Evolutionary conservation across 495 filamentous ascomycete species (phyloP).

Genomic region (Friedmanniomyces simplex): DNA sequence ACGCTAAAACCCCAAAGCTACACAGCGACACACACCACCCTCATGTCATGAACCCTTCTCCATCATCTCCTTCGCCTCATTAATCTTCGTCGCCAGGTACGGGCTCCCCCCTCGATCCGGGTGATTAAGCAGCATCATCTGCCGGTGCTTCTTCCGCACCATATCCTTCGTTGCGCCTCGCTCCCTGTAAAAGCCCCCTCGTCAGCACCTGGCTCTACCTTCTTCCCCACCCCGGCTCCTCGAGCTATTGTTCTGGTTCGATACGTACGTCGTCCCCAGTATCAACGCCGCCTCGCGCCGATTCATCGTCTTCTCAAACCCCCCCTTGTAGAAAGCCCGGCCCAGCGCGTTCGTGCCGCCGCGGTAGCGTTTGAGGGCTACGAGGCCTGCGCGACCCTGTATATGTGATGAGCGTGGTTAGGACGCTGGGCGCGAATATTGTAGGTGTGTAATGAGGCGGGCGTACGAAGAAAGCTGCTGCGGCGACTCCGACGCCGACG

Average conservation of each 20-base stretch:
- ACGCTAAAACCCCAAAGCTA: neutral
- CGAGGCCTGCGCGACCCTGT: constrained; percentile 81
- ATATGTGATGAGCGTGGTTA: neutral
- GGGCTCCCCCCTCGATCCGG: constrained; percentile 95
- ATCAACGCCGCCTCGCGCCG: constrained; percentile 84
- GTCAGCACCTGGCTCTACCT: constrained; percentile 12
- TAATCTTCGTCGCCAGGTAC: constrained; percentile 93
- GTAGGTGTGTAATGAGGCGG: constrained; percentile 5
- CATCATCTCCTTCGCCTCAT: constrained; percentile 93
- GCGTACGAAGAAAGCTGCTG: constrained; percentile 38
- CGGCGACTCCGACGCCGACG: constrained; percentile 68
- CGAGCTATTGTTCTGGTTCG: too few relatives aligned
- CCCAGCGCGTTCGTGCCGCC: constrained; percentile 53
- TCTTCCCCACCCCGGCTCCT: neutral
- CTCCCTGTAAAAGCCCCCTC: constrained; percentile 46
- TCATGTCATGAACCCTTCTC: constrained; percentile 48
- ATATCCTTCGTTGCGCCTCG: constrained; percentile 78
- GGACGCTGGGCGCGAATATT: neutral
- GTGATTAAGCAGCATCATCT: constrained; percentile 95
- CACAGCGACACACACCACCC: too few relatives aligned
- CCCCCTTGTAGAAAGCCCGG: constrained; percentile 91
- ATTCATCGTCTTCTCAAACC: constrained; percentile 92
- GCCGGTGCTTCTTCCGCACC: constrained; percentile 89
- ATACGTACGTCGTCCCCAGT: constrained; percentile 69
- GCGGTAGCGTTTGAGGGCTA: constrained; percentile 73